A percentile compares a stretch with the other conserved stretches of the same genome.
Evolutionary conservation across 2,329 filamentous ascomycete species (phyloP).

Genomic region (Colletotrichum coccodes): DNA sequence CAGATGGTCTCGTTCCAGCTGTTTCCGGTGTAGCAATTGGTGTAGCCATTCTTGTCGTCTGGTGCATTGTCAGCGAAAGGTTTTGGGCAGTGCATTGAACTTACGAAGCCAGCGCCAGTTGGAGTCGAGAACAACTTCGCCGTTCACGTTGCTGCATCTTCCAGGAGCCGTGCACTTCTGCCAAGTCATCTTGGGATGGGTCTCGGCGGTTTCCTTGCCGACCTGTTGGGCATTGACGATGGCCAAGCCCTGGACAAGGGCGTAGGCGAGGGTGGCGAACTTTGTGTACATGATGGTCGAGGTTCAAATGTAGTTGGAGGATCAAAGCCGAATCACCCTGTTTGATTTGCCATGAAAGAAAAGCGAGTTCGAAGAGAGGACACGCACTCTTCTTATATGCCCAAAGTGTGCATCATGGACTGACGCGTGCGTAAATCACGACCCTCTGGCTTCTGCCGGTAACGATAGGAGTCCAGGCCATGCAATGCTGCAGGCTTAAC

Average conservation of each 20-base stretch:
- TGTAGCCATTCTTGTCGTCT: slow-evolving; percentile 42
- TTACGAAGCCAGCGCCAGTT: slow-evolving; percentile 66
- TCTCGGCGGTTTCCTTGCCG: slow-evolving; percentile 49
- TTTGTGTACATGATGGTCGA: background rate
- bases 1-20: slow-evolving; percentile 46
- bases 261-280: background rate
- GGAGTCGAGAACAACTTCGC: slow-evolving; percentile 59
- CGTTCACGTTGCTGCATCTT: slow-evolving; percentile 52
- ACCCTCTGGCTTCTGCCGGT: too few relatives aligned
- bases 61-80: background rate
- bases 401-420: too few relatives aligned
- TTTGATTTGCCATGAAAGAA: too few relatives aligned
- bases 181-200: slow-evolving; percentile 57
- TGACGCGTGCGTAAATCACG: too few relatives aligned
- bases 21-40: slow-evolving; percentile 63
- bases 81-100: slow-evolving; percentile 17
- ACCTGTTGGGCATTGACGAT: slow-evolving; percentile 52
- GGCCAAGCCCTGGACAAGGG: slow-evolving; percentile 37
- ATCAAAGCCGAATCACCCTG: too few relatives aligned
- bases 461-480: too few relatives aligned
- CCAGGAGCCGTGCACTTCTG: slow-evolving; percentile 51
- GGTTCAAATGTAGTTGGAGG: too few relatives aligned
- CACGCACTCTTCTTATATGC: too few relatives aligned
- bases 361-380: too few relatives aligned
- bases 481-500: too few relatives aligned